Percentiles rank a stretch among this genome's conserved stretches.
These are phyloP conservation scores for Tuber aestivum DNA, from an alignment of 495 filamentous ascomycete species.

Conservation along the genomic window DNA sequence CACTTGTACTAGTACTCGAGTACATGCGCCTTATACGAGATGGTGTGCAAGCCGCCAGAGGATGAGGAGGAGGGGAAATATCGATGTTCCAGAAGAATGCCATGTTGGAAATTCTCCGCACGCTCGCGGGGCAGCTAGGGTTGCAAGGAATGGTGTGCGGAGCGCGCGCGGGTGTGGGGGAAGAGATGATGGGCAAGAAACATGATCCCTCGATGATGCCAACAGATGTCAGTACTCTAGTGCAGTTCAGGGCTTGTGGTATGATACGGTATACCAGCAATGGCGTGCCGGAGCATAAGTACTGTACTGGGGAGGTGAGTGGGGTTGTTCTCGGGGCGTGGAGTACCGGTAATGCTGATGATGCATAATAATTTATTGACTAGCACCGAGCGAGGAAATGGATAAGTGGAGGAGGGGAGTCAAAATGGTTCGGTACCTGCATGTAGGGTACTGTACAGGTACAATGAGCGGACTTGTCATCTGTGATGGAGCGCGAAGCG, in stretches of 20 bases:
- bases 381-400: not conserved
- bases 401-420: not conserved
- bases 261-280: not conserved
- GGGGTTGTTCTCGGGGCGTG: not conserved
- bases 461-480: not conserved
- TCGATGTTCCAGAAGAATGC: conserved; percentile 31
- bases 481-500: not conserved
- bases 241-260: not conserved
- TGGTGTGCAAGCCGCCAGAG: not conserved
- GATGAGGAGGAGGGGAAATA: conserved; percentile 28
- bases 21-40: not conserved
- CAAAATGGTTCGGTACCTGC: not conserved
- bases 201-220: not conserved
- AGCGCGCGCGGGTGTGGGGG: conserved; percentile 14
- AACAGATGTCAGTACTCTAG: not conserved
- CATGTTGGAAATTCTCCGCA: conserved; percentile 17
- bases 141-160: not conserved
- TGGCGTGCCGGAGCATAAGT: not conserved
- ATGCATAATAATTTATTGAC: not conserved
- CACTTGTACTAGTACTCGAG: too few species aligned
- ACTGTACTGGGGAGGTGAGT: not conserved
- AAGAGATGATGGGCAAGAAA: not conserved
- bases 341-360: not conserved
- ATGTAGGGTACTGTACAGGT: not conserved
- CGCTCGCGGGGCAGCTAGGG: not conserved